Evolutionary conservation across 352 stramenopile species (phyloP).

Genomic region (Phytophthora fragariaefolia): DNA sequence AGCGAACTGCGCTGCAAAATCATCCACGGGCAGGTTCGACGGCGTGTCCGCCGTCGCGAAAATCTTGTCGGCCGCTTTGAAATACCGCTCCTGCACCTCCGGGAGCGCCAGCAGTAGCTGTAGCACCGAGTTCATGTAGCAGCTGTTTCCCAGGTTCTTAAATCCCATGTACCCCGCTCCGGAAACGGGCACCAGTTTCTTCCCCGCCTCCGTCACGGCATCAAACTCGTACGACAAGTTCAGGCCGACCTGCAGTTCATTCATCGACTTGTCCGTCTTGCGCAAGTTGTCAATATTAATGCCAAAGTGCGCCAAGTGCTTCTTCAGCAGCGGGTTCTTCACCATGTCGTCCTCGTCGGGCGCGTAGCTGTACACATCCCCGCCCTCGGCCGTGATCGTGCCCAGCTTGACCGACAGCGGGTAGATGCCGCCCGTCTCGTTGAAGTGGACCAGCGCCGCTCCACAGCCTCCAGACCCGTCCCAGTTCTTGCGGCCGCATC

Average conservation of each 20-base stretch:
- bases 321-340: slow-evolving; percentile 93
- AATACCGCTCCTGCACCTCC: slow-evolving; percentile 79
- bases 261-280: slow-evolving; percentile 99
- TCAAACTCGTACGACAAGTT: slow-evolving; percentile 99
- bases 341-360: slow-evolving; percentile 98
- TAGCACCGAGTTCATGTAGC: slow-evolving; percentile 99
- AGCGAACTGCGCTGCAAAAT: slow-evolving; percentile 93
- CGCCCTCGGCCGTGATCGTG: slow-evolving; percentile 95
- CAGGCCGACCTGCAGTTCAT: slow-evolving; percentile 97
- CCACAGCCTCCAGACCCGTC: slow-evolving; percentile 97
- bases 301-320: slow-evolving; percentile 95
- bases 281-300: slow-evolving; percentile 94
- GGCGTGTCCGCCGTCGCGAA: slow-evolving; percentile 49
- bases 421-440: slow-evolving; percentile 93
- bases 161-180: slow-evolving; percentile 95
- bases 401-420: slow-evolving; percentile 98
- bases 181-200: slow-evolving; percentile 90
- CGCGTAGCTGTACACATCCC: slow-evolving; percentile 99
- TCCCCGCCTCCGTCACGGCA: slow-evolving; percentile 97
- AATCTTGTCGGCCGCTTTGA: slow-evolving; percentile 61
- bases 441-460: slow-evolving; percentile 96
- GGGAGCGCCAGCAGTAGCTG: slow-evolving; percentile 93
- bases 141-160: slow-evolving; percentile 99
- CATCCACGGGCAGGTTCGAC: slow-evolving; percentile 47
- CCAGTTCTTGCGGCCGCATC: slow-evolving; percentile 93